Percentiles rank a stretch among this genome's conserved stretches.
These are phyloP conservation scores for Solanum peruvianum DNA, from an alignment of 257 asterid species.

Conservation along the genomic window DNA sequence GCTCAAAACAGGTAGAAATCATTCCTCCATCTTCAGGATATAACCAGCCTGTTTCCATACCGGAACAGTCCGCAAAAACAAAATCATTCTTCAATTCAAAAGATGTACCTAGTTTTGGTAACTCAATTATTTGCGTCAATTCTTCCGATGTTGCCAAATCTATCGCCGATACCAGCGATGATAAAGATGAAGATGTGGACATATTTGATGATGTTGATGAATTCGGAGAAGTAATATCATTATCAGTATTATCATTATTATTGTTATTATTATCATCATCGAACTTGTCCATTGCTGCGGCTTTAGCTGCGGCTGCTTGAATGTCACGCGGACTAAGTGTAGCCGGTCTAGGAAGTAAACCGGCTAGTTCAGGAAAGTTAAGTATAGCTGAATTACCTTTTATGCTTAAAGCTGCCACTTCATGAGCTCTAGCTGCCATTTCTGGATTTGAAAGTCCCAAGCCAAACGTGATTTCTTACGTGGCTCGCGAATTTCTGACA, in stretches of 20 bases:
- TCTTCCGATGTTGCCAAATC: conserved; percentile 45
- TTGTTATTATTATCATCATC: neutral
- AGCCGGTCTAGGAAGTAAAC: conserved; percentile 46
- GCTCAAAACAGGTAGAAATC: conserved; percentile 17
- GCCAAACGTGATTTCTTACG: conserved; percentile 82
- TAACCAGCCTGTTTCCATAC: conserved; percentile 37
- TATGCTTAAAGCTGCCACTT: conserved; percentile 71
- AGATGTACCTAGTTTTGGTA: conserved; percentile 48
- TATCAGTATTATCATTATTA: neutral
- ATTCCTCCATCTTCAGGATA: conserved; percentile 17
- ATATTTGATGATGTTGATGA: neutral
- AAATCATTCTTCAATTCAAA: conserved; percentile 33
- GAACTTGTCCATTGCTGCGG: conserved; percentile 67
- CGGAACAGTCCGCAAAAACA: conserved; percentile 22
- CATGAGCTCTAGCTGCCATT: conserved; percentile 96
- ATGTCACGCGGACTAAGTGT: conserved; percentile 64
- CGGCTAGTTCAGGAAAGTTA: conserved; percentile 57
- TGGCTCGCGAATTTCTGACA: conserved; percentile 79
- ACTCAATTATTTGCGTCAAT: conserved; percentile 55
- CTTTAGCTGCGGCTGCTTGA: conserved; percentile 79
- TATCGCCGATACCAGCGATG: conserved; percentile 23
- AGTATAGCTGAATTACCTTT: conserved; percentile 65
- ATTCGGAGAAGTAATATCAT: neutral
- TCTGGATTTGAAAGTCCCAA: conserved; percentile 78
- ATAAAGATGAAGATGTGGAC: conserved; percentile 14